Conservation (phyloP, 495 filamentous ascomycete species). For the Aspergillus conjunctus region DNA sequence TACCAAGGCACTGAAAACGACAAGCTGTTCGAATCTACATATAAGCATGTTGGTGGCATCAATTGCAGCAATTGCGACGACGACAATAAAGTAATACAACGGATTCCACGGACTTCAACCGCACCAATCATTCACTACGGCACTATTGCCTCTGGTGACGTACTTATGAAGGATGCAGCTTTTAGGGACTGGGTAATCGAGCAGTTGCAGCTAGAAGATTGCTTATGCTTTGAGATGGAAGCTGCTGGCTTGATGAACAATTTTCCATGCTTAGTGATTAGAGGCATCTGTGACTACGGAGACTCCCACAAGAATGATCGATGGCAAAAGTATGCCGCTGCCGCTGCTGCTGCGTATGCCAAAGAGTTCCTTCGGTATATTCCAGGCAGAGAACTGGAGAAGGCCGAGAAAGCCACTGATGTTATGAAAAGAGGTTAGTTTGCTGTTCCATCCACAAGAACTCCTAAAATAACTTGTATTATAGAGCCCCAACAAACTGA, state of each 20-base stretch:
- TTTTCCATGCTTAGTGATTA: constrained; percentile 28
- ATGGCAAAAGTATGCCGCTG: constrained; percentile 31
- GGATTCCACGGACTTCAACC: too few species aligned
- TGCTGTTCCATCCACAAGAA: too few species aligned
- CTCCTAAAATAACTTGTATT: too few species aligned
- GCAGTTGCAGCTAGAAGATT: neutral
- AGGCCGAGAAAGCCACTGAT: too few species aligned
- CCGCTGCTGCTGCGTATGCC: constrained; percentile 26
- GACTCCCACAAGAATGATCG: constrained; percentile 32
- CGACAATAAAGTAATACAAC: neutral
- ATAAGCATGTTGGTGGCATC: neutral
- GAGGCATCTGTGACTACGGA: constrained; percentile 31
- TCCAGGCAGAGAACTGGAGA: too few species aligned
- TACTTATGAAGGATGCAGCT: constrained; percentile 18
- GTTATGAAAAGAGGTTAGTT: too few species aligned
- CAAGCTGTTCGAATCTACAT: neutral
- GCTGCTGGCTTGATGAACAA: too few species aligned
- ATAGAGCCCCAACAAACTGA: too few species aligned
- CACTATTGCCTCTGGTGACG: neutral
- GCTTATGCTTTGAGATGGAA: constrained; percentile 19
- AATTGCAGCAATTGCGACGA: neutral
- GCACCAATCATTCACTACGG: neutral
- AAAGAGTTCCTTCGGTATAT: constrained; percentile 6
- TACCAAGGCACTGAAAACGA: neutral
- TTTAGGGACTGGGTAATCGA: neutral